Conservation (phyloP, 2,329 filamentous ascomycete species). For the Fusarium protoensiforme region DNA sequence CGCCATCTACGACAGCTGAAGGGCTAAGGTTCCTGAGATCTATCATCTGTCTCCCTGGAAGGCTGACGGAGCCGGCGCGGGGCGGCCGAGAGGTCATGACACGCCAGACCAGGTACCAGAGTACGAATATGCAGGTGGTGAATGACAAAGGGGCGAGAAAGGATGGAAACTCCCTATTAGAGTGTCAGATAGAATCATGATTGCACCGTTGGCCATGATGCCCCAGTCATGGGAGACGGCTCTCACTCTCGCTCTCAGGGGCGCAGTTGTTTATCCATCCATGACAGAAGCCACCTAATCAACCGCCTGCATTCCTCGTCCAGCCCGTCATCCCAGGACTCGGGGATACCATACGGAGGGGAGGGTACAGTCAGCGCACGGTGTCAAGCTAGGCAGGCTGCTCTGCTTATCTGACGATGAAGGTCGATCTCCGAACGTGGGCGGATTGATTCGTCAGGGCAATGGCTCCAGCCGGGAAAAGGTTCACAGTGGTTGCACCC, state of each 20-base stretch:
- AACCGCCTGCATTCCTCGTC: slow-evolving; percentile 28
- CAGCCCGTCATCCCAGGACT: slow-evolving; percentile 19
- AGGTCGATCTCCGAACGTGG: slow-evolving; percentile 47
- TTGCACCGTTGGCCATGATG: not conserved
- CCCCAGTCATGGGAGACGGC: not conserved
- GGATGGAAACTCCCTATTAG: not conserved
- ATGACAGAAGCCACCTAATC: not conserved
- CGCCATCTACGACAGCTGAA: not conserved
- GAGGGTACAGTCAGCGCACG: slow-evolving; percentile 26
- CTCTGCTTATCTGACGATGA: slow-evolving; percentile 35
- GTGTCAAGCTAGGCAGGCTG: slow-evolving; percentile 13
- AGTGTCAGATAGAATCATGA: not conserved
- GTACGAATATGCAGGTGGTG: not conserved
- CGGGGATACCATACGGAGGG: not conserved
- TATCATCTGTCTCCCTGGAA: slow-evolving; percentile 8
- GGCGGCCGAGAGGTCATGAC: not conserved
- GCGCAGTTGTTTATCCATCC: not conserved
- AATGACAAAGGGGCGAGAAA: not conserved
- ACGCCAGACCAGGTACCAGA: not conserved
- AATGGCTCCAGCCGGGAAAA: slow-evolving; percentile 12
- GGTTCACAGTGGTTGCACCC: slow-evolving; percentile 22
- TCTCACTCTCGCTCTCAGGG: not conserved
- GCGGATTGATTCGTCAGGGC: slow-evolving; percentile 47
- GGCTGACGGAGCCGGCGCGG: not conserved
- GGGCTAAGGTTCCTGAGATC: slow-evolving; percentile 11